Evolutionary conservation across 768 basidiomycete species (phyloP).

Genomic region (Pleurotus tuoliensis): DNA sequence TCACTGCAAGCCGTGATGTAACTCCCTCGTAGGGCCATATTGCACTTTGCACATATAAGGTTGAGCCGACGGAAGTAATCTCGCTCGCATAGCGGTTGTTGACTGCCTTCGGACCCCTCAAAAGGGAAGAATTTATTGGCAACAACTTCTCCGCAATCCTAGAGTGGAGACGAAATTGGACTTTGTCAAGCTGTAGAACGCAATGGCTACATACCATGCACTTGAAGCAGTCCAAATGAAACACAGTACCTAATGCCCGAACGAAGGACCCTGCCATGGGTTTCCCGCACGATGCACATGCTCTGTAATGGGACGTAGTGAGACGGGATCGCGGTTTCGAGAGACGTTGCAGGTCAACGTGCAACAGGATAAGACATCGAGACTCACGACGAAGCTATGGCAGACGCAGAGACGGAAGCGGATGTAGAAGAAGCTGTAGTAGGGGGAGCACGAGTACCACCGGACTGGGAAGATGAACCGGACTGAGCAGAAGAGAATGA

Average conservation of each 20-base stretch:
- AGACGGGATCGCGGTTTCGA: slow-evolving; percentile 11
- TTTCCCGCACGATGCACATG: slow-evolving; percentile 75
- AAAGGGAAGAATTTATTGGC: slow-evolving; percentile 99
- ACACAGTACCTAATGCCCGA: slow-evolving; percentile 88
- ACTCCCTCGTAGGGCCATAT: slow-evolving; percentile 89
- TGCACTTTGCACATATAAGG: slow-evolving; percentile 95
- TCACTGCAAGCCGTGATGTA: slow-evolving; percentile 99
- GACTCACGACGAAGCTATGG: slow-evolving; percentile 58
- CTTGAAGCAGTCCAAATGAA: slow-evolving; percentile 97
- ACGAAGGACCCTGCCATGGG: slow-evolving; percentile 95
- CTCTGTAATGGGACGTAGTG: slow-evolving; percentile 34
- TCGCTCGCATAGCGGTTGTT: slow-evolving; percentile 94
- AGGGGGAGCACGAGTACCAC: slow-evolving; percentile 39
- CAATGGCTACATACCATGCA: slow-evolving; percentile 70
- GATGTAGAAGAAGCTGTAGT: slow-evolving; percentile 57
- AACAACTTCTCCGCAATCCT: slow-evolving; percentile 97
- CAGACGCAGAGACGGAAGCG: slow-evolving; percentile 21
- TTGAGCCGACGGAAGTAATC: slow-evolving; percentile 97
- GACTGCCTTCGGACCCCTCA: slow-evolving; percentile 84
- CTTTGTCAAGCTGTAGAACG: neutral
- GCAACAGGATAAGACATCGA: slow-evolving; percentile 5
- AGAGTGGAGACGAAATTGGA: slow-evolving; percentile 11
- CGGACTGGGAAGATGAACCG: slow-evolving; percentile 40
- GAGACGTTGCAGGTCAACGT: neutral
- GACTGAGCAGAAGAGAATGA: slow-evolving; percentile 57